Percentiles rank a stretch among this genome's conserved stretches.
Evolutionary conservation across 1,139 yeast species (phyloP).

Genomic region (Zygoascus sp.): DNA sequence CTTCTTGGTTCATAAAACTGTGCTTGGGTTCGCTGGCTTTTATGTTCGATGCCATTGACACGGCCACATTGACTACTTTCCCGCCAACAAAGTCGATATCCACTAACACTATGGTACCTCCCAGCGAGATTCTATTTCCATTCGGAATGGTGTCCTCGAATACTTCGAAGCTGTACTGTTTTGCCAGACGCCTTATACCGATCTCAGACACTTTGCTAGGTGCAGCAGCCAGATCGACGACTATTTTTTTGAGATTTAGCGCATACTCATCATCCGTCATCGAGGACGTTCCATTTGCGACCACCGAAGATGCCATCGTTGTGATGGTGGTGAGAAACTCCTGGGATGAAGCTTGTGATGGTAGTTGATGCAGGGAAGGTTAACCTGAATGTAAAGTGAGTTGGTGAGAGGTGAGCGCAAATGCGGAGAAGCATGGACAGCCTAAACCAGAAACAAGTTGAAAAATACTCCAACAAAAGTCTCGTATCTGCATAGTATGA

Average conservation of each 20-base stretch:
- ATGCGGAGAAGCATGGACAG: no score
- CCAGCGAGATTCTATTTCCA: conserved; percentile 33
- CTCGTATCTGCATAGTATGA: no score
- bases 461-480: no score
- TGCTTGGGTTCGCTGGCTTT: conserved; percentile 24
- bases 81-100: conserved; percentile 28
- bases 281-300: background rate
- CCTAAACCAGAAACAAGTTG: no score
- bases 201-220: conserved; percentile 34
- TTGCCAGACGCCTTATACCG: conserved; percentile 33
- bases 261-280: conserved; percentile 21
- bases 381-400: no score
- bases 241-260: conserved; percentile 26
- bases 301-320: background rate
- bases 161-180: conserved; percentile 31
- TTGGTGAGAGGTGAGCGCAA: no score
- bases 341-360: no score
- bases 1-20: conserved; percentile 28
- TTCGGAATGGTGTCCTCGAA: conserved; percentile 31
- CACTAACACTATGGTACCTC: conserved; percentile 36
- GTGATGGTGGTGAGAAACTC: background rate
- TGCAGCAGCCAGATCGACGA: conserved; percentile 27
- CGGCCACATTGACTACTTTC: conserved; percentile 25
- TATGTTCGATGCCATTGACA: conserved; percentile 32
- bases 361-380: no score